These are phyloP conservation scores for Sclerotinia borealis DNA, from an alignment of 2,329 filamentous ascomycete species.

Conservation along the genomic window DNA sequence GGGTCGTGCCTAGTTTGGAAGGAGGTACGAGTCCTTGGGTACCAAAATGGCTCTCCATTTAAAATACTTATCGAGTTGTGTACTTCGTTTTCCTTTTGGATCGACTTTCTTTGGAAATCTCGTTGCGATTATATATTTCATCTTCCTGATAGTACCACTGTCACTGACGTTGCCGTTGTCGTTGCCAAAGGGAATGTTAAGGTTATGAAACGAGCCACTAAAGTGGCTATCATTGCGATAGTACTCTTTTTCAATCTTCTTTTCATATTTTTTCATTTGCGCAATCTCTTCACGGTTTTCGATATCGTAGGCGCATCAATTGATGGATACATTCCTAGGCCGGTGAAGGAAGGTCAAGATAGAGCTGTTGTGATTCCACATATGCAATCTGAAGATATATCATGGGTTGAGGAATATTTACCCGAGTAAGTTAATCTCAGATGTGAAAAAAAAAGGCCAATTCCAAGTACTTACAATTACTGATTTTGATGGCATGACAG, in stretches of 20 bases:
- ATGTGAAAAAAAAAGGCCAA: no score
- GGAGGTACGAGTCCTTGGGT: no score
- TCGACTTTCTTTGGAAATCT: not conserved
- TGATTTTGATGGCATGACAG: not conserved
- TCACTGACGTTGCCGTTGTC: no score
- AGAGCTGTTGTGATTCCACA: not conserved
- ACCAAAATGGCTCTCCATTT: no score
- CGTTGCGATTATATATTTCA: not conserved
- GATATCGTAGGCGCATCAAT: not conserved
- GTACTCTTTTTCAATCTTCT: not conserved
- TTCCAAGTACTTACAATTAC: not conserved
- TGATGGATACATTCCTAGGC: not conserved
- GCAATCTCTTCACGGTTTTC: not conserved
- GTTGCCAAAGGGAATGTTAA: not conserved
- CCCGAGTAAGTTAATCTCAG: not conserved
- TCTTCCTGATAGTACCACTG: not conserved
- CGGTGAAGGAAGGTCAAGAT: not conserved
- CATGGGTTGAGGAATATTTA: constrained; percentile 1
- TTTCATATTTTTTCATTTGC: not conserved
- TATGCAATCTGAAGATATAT: not conserved
- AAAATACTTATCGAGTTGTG: not conserved
- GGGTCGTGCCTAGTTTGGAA: no score
- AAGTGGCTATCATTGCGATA: not conserved
- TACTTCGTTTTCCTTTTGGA: not conserved
- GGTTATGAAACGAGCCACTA: not conserved